A percentile compares a stretch with the other conserved stretches of the same genome.
phyloP scores from a whole-genome alignment of 139 green algal species.

The Volvox africanus region DNA sequence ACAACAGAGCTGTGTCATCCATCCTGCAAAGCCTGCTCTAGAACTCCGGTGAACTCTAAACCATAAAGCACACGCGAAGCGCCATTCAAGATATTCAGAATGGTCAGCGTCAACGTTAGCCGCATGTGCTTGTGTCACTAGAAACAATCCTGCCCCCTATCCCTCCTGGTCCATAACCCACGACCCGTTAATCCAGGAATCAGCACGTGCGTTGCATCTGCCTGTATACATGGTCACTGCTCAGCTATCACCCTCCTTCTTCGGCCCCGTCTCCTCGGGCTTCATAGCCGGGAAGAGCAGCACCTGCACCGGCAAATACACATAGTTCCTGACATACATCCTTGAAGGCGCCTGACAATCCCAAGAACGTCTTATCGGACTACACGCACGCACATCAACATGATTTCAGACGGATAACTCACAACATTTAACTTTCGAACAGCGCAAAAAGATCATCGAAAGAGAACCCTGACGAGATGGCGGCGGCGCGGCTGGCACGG shows the following conservation, averaged over 20 bases:
- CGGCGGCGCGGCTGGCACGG: too few species aligned
- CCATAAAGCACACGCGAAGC: too few species aligned
- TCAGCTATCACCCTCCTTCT: slow-evolving; percentile 41
- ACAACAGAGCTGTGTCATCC: too few species aligned
- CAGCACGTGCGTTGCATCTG: not conserved
- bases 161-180: not conserved
- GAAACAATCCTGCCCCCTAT: not conserved
- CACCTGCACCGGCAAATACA: slow-evolving; percentile 75
- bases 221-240: not conserved
- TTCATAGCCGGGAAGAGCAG: slow-evolving; percentile 99
- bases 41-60: too few species aligned
- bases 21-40: too few species aligned
- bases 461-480: too few species aligned
- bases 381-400: too few species aligned
- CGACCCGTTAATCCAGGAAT: not conserved
- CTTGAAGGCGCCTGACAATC: too few species aligned
- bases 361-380: too few species aligned
- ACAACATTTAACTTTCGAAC: too few species aligned
- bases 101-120: not conserved
- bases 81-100: not conserved
- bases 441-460: too few species aligned
- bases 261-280: slow-evolving; percentile 77
- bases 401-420: too few species aligned
- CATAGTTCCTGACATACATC: not conserved
- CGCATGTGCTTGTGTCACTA: not conserved